Conservation (phyloP, 805 yeast species). For the Phaffomyces opuntiae region DNA sequence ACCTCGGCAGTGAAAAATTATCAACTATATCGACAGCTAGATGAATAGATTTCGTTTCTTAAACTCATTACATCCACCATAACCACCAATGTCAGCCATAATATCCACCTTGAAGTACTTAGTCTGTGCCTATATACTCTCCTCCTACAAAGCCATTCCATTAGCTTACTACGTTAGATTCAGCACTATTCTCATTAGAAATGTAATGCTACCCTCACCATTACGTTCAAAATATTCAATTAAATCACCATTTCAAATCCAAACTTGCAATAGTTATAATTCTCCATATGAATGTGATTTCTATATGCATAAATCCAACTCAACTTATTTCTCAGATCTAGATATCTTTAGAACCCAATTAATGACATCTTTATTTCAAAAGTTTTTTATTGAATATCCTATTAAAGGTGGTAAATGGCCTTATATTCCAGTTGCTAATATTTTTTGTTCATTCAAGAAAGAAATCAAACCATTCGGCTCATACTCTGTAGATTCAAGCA, state of each 20-base stretch:
- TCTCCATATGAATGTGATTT: conserved; percentile 80
- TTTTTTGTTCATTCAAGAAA: conserved; percentile 56
- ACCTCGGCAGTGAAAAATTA: too few species aligned
- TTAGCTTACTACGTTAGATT: conserved; percentile 60
- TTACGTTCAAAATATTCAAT: conserved; percentile 7
- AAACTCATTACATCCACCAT: background rate
- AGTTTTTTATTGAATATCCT: conserved; percentile 40
- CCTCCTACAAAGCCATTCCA: conserved; percentile 61
- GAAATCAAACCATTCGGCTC: conserved; percentile 65
- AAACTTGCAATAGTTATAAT: conserved; percentile 44
- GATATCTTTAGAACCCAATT: conserved; percentile 71
- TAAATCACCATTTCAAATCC: conserved; percentile 34
- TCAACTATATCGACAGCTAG: too few species aligned
- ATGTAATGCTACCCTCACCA: conserved; percentile 29
- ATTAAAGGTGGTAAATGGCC: conserved; percentile 31
- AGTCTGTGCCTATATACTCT: conserved; percentile 20
- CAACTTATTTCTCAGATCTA: conserved; percentile 75
- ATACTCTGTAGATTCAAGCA: conserved; percentile 48
- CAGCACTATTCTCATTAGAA: conserved; percentile 37
- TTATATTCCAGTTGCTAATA: conserved; percentile 72
- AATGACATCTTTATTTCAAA: conserved; percentile 50
- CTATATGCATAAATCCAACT: conserved; percentile 81
- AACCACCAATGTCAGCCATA: background rate
- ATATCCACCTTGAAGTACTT: conserved; percentile 4
- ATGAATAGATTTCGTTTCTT: too few species aligned